These are phyloP conservation scores for Neopestalotiopsis rosae DNA, from an alignment of 2,329 filamentous ascomycete genomes.

Conservation along the genomic window DNA sequence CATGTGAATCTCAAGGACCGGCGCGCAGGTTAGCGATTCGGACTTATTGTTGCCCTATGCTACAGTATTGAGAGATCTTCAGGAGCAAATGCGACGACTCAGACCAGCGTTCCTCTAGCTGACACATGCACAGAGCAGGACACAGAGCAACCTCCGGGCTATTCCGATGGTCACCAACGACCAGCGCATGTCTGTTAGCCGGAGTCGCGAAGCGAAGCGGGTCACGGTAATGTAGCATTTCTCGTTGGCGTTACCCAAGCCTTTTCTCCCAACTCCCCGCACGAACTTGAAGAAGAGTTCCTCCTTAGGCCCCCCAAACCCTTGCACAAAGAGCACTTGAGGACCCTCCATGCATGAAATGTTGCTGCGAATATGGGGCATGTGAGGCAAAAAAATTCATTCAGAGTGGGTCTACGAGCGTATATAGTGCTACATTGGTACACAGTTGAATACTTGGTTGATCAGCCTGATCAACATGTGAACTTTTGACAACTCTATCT, in stretches of 20 bases:
- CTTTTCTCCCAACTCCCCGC: background rate
- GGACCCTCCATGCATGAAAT: conserved; percentile 16
- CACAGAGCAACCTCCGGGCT: background rate
- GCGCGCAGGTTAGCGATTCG: background rate
- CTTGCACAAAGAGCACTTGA: background rate
- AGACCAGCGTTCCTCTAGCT: background rate
- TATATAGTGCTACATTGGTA: background rate
- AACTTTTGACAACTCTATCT: background rate
- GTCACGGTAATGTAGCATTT: background rate
- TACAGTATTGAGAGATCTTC: background rate
- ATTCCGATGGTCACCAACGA: background rate
- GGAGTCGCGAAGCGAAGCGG: background rate
- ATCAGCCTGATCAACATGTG: conserved; percentile 1
- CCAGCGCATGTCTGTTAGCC: background rate
- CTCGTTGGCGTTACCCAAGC: background rate
- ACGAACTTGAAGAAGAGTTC: background rate
- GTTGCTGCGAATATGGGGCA: background rate
- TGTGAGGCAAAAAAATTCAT: background rate
- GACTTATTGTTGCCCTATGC: background rate
- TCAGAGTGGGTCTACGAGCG: background rate
- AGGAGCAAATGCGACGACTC: background rate
- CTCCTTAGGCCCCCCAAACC: background rate
- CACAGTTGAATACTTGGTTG: background rate
- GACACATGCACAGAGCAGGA: background rate
- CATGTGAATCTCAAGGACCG: background rate